Evolutionary conservation across 179 eudicot species (phyloP).

Genomic region (Spinacia oleracea): DNA sequence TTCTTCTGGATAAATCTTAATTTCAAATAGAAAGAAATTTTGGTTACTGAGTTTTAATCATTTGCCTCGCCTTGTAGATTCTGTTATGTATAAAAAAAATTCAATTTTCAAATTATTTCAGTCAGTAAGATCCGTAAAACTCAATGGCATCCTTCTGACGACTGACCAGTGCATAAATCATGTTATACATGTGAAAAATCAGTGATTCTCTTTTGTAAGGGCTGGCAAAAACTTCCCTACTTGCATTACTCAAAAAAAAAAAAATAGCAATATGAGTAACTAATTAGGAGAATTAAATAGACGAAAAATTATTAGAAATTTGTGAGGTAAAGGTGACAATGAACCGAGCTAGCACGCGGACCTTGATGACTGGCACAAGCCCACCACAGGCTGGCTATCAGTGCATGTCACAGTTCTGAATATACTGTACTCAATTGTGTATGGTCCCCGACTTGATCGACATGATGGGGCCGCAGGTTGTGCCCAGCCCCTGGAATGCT

Average conservation of each 20-base stretch:
- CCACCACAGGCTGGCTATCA: background rate
- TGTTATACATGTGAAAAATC: background rate
- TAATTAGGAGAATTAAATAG: background rate
- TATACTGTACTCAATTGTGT: too few species aligned
- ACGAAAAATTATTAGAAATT: background rate
- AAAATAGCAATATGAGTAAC: background rate
- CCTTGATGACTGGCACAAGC: too few species aligned
- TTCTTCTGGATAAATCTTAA: background rate
- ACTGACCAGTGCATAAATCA: background rate
- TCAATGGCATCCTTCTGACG: too few species aligned
- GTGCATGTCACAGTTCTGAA: too few species aligned
- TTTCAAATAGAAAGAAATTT: constrained; percentile 13
- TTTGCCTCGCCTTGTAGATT: constrained; percentile 19
- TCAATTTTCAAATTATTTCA: background rate
- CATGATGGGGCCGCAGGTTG: too few species aligned
- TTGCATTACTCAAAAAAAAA: too few species aligned
- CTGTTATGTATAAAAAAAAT: constrained; percentile 7
- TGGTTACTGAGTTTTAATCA: constrained; percentile 1
- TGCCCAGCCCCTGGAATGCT: too few species aligned
- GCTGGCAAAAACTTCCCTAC: background rate
- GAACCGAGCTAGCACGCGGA: too few species aligned
- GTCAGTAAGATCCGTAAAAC: background rate
- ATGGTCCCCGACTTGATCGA: too few species aligned
- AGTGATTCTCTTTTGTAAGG: background rate
- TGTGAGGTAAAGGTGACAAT: too few species aligned